These are phyloP conservation scores for Hypomontagnella monticulosa DNA, from an alignment of 495 filamentous ascomycete species.

Conservation along the genomic window DNA sequence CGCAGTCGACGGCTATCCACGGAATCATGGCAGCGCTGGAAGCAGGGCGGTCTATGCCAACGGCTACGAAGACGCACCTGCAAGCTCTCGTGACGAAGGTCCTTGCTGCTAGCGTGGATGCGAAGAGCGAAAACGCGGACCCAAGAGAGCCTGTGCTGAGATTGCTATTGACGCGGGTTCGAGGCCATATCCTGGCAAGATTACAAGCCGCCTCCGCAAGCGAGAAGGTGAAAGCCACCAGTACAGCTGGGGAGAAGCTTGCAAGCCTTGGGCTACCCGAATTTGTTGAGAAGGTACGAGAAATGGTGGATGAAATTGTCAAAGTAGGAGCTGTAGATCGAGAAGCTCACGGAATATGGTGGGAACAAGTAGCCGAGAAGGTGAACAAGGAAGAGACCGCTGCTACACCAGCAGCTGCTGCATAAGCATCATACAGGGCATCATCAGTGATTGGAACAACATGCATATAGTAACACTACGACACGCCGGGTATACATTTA, in stretches of 20 bases:
- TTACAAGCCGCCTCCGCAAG: slow-evolving; percentile 78
- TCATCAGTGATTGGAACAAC: slow-evolving; percentile 2
- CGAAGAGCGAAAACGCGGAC: slow-evolving; percentile 51
- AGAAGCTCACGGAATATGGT: slow-evolving; percentile 79
- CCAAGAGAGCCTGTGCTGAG: slow-evolving; percentile 82
- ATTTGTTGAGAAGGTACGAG: slow-evolving; percentile 85
- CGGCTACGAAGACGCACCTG: slow-evolving; percentile 67
- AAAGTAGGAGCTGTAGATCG: slow-evolving; percentile 82
- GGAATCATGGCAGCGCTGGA: slow-evolving; percentile 82
- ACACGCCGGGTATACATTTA: slow-evolving; percentile 29
- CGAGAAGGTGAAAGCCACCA: slow-evolving; percentile 83
- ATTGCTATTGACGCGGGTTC: slow-evolving; percentile 78
- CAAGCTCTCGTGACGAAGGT: slow-evolving; percentile 62
- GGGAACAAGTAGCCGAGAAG: slow-evolving; percentile 71
- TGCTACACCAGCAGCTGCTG: slow-evolving; percentile 16
- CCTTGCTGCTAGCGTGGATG: slow-evolving; percentile 53
- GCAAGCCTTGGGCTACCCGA: slow-evolving; percentile 84
- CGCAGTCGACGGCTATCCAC: slow-evolving; percentile 65
- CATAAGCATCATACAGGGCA: slow-evolving; percentile 7
- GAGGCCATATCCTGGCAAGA: slow-evolving; percentile 77
- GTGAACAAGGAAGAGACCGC: slow-evolving; percentile 49
- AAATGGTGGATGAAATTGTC: slow-evolving; percentile 80
- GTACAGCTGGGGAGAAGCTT: slow-evolving; percentile 83
- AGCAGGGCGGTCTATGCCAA: slow-evolving; percentile 81
- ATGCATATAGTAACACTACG: slow-evolving; percentile 4